Percentiles rank a stretch among this genome's conserved stretches.
Evolutionary conservation across 129 eudicot species (phyloP).

Genomic region (Flaveria ramosissima): DNA sequence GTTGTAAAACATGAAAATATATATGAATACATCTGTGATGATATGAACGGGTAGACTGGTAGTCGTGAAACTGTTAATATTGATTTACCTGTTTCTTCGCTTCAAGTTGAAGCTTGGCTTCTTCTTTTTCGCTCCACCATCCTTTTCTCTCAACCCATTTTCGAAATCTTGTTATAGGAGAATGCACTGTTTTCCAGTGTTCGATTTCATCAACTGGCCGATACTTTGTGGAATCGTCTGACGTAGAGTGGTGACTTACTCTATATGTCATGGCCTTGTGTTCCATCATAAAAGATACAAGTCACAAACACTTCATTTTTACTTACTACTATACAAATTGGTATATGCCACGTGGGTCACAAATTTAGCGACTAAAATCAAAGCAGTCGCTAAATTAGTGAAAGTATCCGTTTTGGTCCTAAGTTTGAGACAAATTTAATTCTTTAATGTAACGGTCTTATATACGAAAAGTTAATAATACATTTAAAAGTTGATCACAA

Average conservation of each 20-base stretch:
- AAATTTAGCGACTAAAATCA: too few relatives aligned
- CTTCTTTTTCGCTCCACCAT: slow-evolving; percentile 59
- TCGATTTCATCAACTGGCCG: slow-evolving; percentile 57
- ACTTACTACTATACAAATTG: too few relatives aligned
- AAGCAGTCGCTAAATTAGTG: too few relatives aligned
- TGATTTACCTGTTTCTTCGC: slow-evolving; percentile 49
- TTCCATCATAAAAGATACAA: background rate
- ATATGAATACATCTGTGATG: too few relatives aligned
- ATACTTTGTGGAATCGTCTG: slow-evolving; percentile 79
- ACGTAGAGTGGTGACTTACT: slow-evolving; percentile 78
- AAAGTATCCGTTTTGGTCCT: too few relatives aligned
- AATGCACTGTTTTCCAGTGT: slow-evolving; percentile 50
- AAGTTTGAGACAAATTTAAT: too few relatives aligned
- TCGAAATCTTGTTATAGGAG: slow-evolving; percentile 51
- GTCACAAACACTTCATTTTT: background rate
- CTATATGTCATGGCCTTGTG: slow-evolving; percentile 68
- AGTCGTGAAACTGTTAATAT: background rate
- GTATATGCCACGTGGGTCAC: too few relatives aligned
- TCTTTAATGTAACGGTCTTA: too few relatives aligned
- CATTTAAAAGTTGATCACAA: too few relatives aligned
- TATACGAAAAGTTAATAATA: too few relatives aligned
- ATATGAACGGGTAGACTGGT: too few relatives aligned
- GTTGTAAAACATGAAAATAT: background rate
- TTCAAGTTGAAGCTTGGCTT: slow-evolving; percentile 40
- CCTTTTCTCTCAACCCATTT: slow-evolving; percentile 52